Base-by-base conservation (phyloP, 1,139 yeast species). In the Sugiyamaella xylanicola region DNA sequence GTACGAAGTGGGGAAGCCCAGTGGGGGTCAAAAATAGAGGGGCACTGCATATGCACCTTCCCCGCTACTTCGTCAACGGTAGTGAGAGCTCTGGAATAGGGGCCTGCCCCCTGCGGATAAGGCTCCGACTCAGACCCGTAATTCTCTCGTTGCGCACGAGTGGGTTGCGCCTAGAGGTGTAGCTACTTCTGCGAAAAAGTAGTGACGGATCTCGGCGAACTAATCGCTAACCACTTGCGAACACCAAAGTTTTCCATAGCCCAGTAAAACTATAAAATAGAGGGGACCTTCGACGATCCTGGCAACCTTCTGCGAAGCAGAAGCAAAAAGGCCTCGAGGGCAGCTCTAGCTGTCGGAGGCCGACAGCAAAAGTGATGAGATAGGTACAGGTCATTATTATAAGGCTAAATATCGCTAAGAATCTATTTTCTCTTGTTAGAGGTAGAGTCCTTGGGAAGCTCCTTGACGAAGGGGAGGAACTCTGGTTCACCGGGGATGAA, bases 401-500 rank as follows among this genome's bases (percentile, higher is more conserved):
- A 32, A n/a, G n/a, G 25, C 35, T 8, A 32, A 2, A 25, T 16
- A 22, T 16, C 8, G 36, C 21, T 17, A 19, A 42, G 32, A 13
- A 16, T 17, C 36, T 45, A 35, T 54, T 61, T 78, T 81, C 83
- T 83, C 83, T 89, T 90, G 74, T 79, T 83, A 52, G 95, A 87
- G 64, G 96, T 89, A 50, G 93, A 84, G 78, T 91, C 89, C 84
- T 91, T 92, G 74, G 97, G 97, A 70, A 93, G 83, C 15, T 90
- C 98, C 74, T 87, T 89, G 58, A 81, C 83, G 73, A 76, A 93
- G 54, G 98, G 98, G 67, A 93, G 77, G 75, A 95, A 93, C 72
- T 92, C 97, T 44, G 98, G 98, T 77, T 91, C 96, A 64, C 99
- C 99, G 58, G 99, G 99, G 70, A 93, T 90, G 80, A 87, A 92